Percentiles rank a stretch among this genome's conserved stretches.
Evolutionary conservation across 371 early-diverging fungal species (phyloP).

Genomic region (Ecytonucleospora hepatopenaei): DNA sequence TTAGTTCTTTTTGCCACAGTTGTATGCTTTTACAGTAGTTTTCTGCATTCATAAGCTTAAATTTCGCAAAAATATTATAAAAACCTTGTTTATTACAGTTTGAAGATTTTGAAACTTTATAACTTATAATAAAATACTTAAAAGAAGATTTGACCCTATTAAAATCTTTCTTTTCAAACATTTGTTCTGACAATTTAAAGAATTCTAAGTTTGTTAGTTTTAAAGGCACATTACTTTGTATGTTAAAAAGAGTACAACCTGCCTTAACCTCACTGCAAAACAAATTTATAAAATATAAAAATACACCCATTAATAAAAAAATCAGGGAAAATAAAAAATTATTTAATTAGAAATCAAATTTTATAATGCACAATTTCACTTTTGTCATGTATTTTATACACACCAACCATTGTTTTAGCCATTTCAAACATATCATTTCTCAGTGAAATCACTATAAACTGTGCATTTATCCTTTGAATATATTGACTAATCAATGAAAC

Average conservation of each 20-base stretch:
- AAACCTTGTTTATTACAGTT: too few relatives aligned
- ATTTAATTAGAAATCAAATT: background rate
- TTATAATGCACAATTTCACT: background rate
- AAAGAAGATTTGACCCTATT: too few relatives aligned
- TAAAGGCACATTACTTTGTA: background rate
- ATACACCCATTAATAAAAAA: background rate
- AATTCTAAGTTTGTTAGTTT: too few relatives aligned
- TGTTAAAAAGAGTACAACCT: background rate
- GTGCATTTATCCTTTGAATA: conserved; percentile 87
- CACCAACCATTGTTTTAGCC: conserved; percentile 87
- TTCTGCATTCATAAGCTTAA: too few relatives aligned
- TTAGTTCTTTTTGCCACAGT: too few relatives aligned
- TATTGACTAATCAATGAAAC: conserved; percentile 96
- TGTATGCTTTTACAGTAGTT: too few relatives aligned
- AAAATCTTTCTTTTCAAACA: too few relatives aligned
- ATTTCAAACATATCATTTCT: conserved; percentile 99
- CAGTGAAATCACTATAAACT: conserved; percentile 93
- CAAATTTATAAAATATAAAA: background rate
- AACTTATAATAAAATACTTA: too few relatives aligned
- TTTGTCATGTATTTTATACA: conserved; percentile 67
- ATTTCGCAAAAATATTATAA: too few relatives aligned
- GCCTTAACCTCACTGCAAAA: background rate
- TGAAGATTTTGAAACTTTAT: too few relatives aligned
- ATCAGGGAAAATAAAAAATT: background rate
- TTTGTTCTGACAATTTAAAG: too few relatives aligned